Percentiles rank a stretch among this genome's conserved stretches.
These are phyloP conservation scores for Liquidambar formosana DNA, from an alignment of 164 flowering plant genomes.

Conservation along the genomic window DNA sequence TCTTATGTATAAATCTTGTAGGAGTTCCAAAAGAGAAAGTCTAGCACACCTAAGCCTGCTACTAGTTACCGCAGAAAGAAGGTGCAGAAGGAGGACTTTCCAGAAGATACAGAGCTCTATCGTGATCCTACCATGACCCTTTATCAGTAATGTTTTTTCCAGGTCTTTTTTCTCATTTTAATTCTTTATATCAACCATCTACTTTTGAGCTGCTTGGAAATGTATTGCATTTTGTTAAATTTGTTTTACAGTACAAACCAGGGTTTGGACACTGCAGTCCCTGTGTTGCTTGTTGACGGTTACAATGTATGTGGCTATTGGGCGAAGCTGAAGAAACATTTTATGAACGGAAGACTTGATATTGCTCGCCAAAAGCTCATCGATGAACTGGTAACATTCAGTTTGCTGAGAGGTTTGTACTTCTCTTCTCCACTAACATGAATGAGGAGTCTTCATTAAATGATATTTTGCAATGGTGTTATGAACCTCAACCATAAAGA, in stretches of 20 bases:
- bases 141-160: conserved; percentile 60
- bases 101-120: conserved; percentile 60
- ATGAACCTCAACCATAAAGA: too few species aligned
- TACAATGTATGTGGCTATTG: conserved; percentile 98
- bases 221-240: conserved; percentile 2
- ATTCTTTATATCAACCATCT: neutral
- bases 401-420: conserved; percentile 71
- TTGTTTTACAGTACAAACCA: conserved; percentile 63
- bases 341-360: conserved; percentile 76
- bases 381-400: conserved; percentile 79
- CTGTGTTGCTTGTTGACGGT: conserved; percentile 98
- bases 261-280: conserved; percentile 67
- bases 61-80: conserved; percentile 89
- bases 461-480: too few species aligned
- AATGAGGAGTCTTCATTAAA: too few species aligned
- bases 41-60: conserved; percentile 67
- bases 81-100: conserved; percentile 72
- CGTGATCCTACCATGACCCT: conserved; percentile 76
- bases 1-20: conserved; percentile 23
- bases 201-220: neutral
- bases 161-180: neutral
- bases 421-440: conserved; percentile 12
- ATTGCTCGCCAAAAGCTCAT: conserved; percentile 90
- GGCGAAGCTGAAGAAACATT: conserved; percentile 90
- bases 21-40: conserved; percentile 74